phyloP scores from a whole-genome alignment of 768 basidiomycete species.

The Amanita rubescens region DNA sequence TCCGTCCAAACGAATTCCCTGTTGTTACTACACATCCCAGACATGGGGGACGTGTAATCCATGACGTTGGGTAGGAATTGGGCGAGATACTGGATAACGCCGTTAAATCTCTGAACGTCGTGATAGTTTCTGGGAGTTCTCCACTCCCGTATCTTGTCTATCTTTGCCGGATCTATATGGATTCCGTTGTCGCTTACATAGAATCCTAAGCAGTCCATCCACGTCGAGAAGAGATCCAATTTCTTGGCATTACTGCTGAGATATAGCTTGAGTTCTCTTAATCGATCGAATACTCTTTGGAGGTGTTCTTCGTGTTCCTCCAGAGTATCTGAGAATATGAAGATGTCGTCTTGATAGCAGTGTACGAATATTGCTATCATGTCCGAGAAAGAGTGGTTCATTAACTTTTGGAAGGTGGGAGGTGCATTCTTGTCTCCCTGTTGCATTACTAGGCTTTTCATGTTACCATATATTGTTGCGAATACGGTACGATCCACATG shows the following conservation, averaged over 20 bases:
- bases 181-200: background rate
- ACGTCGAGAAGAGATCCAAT: background rate
- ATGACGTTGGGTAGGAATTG: slow-evolving; percentile 25
- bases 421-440: slow-evolving; percentile 16
- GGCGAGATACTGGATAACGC: slow-evolving; percentile 24
- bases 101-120: slow-evolving; percentile 26
- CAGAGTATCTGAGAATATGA: slow-evolving; percentile 23
- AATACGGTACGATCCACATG: background rate
- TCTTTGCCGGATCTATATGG: background rate
- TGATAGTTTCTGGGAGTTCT: slow-evolving; percentile 15
- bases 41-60: slow-evolving; percentile 18
- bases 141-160: slow-evolving; percentile 18
- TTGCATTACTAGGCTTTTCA: slow-evolving; percentile 27
- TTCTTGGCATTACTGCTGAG: background rate
- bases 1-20: slow-evolving; percentile 21
- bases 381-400: slow-evolving; percentile 23
- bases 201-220: slow-evolving; percentile 1
- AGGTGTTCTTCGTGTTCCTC: slow-evolving; percentile 26
- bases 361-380: slow-evolving; percentile 23
- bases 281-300: background rate
- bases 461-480: slow-evolving; percentile 9
- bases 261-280: background rate
- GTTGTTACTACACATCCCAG: slow-evolving; percentile 17
- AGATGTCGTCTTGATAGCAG: slow-evolving; percentile 30
- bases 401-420: slow-evolving; percentile 27